Evolutionary conservation across 495 filamentous ascomycete species (phyloP).

Genomic region (Niebla homalea): DNA sequence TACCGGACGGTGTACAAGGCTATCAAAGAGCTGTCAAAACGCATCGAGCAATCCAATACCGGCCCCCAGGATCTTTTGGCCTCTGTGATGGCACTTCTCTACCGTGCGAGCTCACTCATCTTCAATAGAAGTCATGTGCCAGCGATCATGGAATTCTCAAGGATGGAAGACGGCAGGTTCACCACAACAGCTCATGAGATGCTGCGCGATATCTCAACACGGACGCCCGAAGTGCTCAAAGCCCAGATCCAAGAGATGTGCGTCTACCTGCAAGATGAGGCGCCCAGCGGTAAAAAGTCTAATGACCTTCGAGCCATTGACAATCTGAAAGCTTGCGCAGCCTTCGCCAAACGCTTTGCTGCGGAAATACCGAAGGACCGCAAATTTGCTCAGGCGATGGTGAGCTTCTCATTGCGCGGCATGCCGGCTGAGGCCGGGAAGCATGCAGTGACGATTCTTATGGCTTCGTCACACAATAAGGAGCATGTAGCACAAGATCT

Average conservation of each 20-base stretch:
- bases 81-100: slow-evolving; percentile 70
- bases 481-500: slow-evolving; percentile 82
- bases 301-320: slow-evolving; percentile 63
- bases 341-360: slow-evolving; percentile 74
- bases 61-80: slow-evolving; percentile 48
- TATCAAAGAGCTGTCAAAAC: slow-evolving; percentile 77
- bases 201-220: slow-evolving; percentile 80
- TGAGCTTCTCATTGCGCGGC: slow-evolving; percentile 69
- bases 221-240: slow-evolving; percentile 78
- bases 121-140: slow-evolving; percentile 92
- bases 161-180: slow-evolving; percentile 64
- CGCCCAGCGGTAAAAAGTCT: slow-evolving; percentile 50
- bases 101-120: slow-evolving; percentile 66
- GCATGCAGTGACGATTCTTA: slow-evolving; percentile 80
- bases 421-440: slow-evolving; percentile 74
- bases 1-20: slow-evolving; percentile 82
- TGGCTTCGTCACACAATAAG: slow-evolving; percentile 66
- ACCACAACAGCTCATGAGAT: slow-evolving; percentile 75
- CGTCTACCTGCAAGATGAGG: slow-evolving; percentile 65
- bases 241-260: slow-evolving; percentile 88
- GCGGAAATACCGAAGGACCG: slow-evolving; percentile 74
- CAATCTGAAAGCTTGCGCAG: slow-evolving; percentile 82
- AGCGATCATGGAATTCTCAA: slow-evolving; percentile 73
- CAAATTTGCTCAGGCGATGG: slow-evolving; percentile 69
- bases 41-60: slow-evolving; percentile 53